These are phyloP conservation scores for Phyllosticta citrichinensis DNA, from an alignment of 2,329 filamentous ascomycete species.

Conservation along the genomic window DNA sequence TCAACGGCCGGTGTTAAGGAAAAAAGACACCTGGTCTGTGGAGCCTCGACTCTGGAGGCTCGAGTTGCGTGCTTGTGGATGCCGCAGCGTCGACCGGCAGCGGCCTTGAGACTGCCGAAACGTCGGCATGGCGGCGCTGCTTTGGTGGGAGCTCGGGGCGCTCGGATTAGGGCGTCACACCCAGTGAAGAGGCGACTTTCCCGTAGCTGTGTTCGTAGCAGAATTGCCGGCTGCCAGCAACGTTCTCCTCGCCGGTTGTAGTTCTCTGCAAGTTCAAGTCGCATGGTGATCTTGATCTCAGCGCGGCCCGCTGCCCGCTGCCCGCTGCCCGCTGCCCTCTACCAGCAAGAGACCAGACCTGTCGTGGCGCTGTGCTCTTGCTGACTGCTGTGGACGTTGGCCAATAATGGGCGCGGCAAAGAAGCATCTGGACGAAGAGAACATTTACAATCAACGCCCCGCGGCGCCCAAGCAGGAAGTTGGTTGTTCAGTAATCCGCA, in stretches of 20 bases:
- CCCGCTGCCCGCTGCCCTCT: background rate
- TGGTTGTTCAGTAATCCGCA: background rate
- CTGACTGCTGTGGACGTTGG: background rate
- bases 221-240: background rate
- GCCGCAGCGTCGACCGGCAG: background rate
- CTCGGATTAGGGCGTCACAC: background rate
- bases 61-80: background rate
- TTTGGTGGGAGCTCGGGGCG: slow-evolving; percentile 3
- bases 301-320: background rate
- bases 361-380: background rate
- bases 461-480: background rate
- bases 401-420: background rate
- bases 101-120: slow-evolving; percentile 6
- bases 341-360: background rate
- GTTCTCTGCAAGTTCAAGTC: background rate
- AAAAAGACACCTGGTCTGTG: background rate
- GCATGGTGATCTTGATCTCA: background rate
- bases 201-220: background rate
- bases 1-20: background rate
- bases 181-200: background rate
- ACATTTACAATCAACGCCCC: background rate
- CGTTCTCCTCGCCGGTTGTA: background rate
- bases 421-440: background rate
- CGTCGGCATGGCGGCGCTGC: slow-evolving; percentile 1
- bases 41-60: background rate